A percentile compares a stretch with the other conserved stretches of the same genome.
Evolutionary conservation across 2,329 filamentous ascomycete genomes (phyloP).

Genomic region (Calonectria honghensis): DNA sequence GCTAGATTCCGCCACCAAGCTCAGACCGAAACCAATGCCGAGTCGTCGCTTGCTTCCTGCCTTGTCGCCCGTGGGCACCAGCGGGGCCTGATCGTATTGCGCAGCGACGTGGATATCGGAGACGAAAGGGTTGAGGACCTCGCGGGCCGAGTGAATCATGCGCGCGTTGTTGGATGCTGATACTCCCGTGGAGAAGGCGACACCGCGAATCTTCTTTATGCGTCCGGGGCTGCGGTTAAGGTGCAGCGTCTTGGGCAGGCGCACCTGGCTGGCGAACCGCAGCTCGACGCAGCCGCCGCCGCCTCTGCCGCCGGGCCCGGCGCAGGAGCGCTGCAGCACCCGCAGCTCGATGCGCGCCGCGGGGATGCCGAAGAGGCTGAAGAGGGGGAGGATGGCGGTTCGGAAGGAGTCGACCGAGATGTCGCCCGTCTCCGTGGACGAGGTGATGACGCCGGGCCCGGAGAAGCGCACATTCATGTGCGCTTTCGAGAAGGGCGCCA

Average conservation of each 20-base stretch:
- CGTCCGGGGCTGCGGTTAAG: constrained; percentile 86
- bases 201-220: constrained; percentile 91
- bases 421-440: constrained; percentile 87
- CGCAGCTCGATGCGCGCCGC: constrained; percentile 88
- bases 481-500: constrained; percentile 94
- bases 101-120: constrained; percentile 94
- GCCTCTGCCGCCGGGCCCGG: constrained; percentile 83
- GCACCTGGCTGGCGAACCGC: constrained; percentile 93
- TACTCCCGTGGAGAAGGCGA: constrained; percentile 95
- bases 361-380: constrained; percentile 90
- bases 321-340: constrained; percentile 86
- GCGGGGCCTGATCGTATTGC: constrained; percentile 81
- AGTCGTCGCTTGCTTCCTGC: constrained; percentile 76
- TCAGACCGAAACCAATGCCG: constrained; percentile 93
- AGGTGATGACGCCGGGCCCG: constrained; percentile 94
- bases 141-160: constrained; percentile 94
- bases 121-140: constrained; percentile 89
- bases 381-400: constrained; percentile 92
- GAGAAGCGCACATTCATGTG: constrained; percentile 93
- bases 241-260: constrained; percentile 95
- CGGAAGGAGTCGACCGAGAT: constrained; percentile 95
- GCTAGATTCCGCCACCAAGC: constrained; percentile 93
- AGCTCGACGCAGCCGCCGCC: constrained; percentile 96
- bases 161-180: constrained; percentile 94
- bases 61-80: constrained; percentile 73